These are phyloP conservation scores for Scytalidium sp. DNA, from an alignment of 2,329 filamentous ascomycete genomes.

Conservation along the genomic window DNA sequence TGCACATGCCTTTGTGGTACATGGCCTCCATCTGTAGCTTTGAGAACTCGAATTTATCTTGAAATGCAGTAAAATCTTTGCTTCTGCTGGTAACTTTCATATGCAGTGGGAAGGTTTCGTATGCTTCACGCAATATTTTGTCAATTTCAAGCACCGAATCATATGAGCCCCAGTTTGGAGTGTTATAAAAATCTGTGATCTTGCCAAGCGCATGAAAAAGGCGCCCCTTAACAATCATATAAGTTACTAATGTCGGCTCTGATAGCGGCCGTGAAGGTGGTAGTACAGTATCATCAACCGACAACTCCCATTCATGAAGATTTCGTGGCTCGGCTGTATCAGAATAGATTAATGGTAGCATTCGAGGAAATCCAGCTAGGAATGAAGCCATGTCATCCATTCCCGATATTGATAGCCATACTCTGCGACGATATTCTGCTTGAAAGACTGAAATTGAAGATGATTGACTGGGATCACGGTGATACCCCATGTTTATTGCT, in stretches of 20 bases:
- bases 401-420: conserved; percentile 68
- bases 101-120: conserved; percentile 70
- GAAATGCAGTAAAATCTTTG: conserved; percentile 43
- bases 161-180: conserved; percentile 50
- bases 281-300: conserved; percentile 60
- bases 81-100: conserved; percentile 61
- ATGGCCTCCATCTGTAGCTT: conserved; percentile 73
- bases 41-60: conserved; percentile 53
- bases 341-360: conserved; percentile 69
- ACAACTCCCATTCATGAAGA: conserved; percentile 74
- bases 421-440: conserved; percentile 68
- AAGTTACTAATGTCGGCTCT: conserved; percentile 71
- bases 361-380: conserved; percentile 55
- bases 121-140: conserved; percentile 53
- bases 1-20: conserved; percentile 81
- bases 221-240: conserved; percentile 70
- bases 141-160: conserved; percentile 62
- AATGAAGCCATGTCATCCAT: conserved; percentile 73
- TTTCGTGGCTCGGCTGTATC: conserved; percentile 74
- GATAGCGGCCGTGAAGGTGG: conserved; percentile 64
- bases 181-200: conserved; percentile 61
- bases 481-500: conserved; percentile 53
- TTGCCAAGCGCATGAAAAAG: conserved; percentile 65
- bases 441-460: conserved; percentile 68
- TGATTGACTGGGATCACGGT: conserved; percentile 75